Evolutionary conservation across 2,329 filamentous ascomycete species (phyloP).

Genomic region (Ciborinia camelliae): DNA sequence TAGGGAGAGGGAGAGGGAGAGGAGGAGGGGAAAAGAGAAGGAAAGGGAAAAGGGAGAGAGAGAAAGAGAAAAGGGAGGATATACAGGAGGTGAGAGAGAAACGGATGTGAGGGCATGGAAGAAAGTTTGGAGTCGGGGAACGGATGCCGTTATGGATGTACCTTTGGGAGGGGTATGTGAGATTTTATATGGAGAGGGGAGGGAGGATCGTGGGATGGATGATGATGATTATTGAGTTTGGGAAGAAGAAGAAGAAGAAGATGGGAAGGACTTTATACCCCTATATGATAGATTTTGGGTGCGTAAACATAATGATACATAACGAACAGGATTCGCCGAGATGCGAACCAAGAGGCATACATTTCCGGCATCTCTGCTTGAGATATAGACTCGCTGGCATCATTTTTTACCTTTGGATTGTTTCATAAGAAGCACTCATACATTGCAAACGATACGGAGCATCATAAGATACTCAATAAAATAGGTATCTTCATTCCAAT

Average conservation of each 20-base stretch:
- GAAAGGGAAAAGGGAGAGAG: constrained; percentile 36
- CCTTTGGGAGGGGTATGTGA: constrained; percentile 94
- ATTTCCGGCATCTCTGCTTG: neutral
- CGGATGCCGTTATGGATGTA: constrained; percentile 96
- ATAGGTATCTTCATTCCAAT: constrained; percentile 10
- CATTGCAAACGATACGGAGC: neutral
- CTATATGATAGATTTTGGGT: neutral
- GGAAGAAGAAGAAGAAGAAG: neutral
- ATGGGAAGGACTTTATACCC: constrained; percentile 1
- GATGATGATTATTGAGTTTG: constrained; percentile 2
- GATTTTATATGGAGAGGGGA: constrained; percentile 73
- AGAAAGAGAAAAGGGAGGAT: constrained; percentile 28
- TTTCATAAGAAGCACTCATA: neutral
- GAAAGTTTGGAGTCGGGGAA: constrained; percentile 83
- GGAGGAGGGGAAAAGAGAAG: constrained; percentile 32
- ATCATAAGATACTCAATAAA: neutral
- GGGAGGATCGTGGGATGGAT: constrained; percentile 3
- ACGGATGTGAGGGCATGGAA: constrained; percentile 60
- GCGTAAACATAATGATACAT: neutral
- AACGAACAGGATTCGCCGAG: neutral
- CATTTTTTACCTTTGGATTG: neutral
- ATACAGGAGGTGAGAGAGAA: constrained; percentile 36
- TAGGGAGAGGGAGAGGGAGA: constrained; percentile 38
- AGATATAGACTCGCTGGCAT: neutral
- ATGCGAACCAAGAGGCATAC: neutral